Evolutionary conservation across 2,329 filamentous ascomycete genomes (phyloP), one percentile per base, ranked within the genome.

Genomic region (Juglanconis juglandina): DNA sequence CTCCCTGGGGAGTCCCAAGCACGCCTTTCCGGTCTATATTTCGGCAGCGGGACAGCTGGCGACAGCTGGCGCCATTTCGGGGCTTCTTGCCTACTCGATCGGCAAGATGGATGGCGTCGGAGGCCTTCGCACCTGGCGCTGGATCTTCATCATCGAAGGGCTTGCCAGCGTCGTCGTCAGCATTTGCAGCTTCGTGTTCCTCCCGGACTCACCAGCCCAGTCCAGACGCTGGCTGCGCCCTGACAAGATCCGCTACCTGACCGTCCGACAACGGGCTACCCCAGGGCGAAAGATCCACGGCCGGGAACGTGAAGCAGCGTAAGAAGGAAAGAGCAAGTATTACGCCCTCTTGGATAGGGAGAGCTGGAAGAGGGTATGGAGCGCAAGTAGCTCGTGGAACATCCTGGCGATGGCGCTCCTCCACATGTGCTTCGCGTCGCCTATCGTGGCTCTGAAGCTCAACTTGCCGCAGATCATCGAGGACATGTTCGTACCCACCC

Each of bases 1-100:
- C 84, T 81, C 66, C 77, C 87, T 17, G 79, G 77, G 4, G 87
- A 89, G 65, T 85, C 88, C 49, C 86, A 86, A 46, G 80, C 88
- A 14, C 79, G 87, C 41, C 82, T 44, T 5, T 56, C 59, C 4
- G 48, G 49, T 8, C 88, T 89, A 76, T 89, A 89, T 74, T 86
- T 84, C 2, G 85, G 86, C 0, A 87, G 86, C 0, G 86, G 87
- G 0, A 72, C 89, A 0, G 85, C 86, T 1, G 87, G 87, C 87
- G 0, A 72, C 89, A 0, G 85, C 86, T 1, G 87, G 87, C 1
- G 87, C 81, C 0, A 86, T 87, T 63, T 83, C 82, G 67, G 84
- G 84, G 10, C 75, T 86, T 5, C 59, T 66, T 2, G 64, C 63
- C 5, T 56, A 56, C 5, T 59, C 50, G 4, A 64, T 66, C 34